Conservation (phyloP, 2,329 filamentous ascomycete genomes). For the Talaromyces verruculosus region DNA sequence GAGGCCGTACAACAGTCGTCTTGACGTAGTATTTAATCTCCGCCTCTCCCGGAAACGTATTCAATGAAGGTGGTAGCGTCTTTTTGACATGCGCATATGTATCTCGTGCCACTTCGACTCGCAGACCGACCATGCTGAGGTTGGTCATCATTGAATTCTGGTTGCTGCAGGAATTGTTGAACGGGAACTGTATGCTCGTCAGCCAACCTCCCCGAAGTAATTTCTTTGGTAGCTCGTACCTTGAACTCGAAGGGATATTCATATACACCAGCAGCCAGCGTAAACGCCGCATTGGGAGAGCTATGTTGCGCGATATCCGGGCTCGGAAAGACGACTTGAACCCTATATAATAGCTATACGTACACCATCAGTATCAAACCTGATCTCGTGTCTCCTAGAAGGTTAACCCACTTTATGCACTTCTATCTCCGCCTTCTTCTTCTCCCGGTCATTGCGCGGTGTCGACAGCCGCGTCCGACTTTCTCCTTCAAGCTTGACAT, state of each 20-base stretch:
- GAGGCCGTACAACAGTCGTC: conserved; percentile 85
- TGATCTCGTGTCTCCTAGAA: background rate
- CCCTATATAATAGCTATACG: conserved; percentile 49
- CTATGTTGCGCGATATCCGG: conserved; percentile 42
- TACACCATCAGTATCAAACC: background rate
- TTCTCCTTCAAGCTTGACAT: conserved; percentile 52
- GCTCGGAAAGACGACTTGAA: conserved; percentile 48
- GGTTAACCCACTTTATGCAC: conserved; percentile 47
- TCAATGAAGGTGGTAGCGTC: conserved; percentile 84
- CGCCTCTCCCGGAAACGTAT: conserved; percentile 80
- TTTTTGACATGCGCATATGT: conserved; percentile 69
- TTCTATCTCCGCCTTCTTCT: conserved; percentile 50
- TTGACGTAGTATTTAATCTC: conserved; percentile 95
- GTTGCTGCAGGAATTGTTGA: conserved; percentile 51
- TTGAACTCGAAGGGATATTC: conserved; percentile 53
- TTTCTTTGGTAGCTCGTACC: conserved; percentile 29
- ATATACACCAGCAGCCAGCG: conserved; percentile 47
- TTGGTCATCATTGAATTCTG: conserved; percentile 49
- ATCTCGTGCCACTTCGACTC: conserved; percentile 47
- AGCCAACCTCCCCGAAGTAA: background rate
- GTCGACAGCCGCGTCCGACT: conserved; percentile 48
- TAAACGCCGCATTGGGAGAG: conserved; percentile 41
- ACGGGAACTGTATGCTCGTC: conserved; percentile 41
- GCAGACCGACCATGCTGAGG: conserved; percentile 47
- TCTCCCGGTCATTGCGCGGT: conserved; percentile 43